Evolutionary conservation across 192 early-diverging fungal species (phyloP).

Genomic region (Thamnidium elegans): DNA sequence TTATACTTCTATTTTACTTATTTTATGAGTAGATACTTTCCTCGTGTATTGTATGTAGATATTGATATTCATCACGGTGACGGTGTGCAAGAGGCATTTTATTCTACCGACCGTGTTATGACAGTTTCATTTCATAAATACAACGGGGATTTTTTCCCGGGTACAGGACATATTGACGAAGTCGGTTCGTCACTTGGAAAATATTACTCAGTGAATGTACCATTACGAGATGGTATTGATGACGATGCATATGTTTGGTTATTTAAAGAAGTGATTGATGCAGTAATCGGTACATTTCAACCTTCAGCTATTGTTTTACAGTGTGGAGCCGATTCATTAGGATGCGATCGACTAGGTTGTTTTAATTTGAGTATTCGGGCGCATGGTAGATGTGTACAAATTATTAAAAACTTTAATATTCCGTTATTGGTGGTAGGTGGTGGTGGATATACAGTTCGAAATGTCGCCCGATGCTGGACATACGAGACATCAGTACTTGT

Average conservation of each 20-base stretch:
- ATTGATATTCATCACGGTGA: slow-evolving; percentile 98
- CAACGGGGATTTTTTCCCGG: slow-evolving; percentile 90
- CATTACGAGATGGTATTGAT: slow-evolving; percentile 82
- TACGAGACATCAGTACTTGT: slow-evolving; percentile 88
- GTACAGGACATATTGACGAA: slow-evolving; percentile 78
- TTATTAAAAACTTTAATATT: slow-evolving; percentile 76
- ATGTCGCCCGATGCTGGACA: slow-evolving; percentile 93
- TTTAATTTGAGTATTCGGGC: slow-evolving; percentile 62
- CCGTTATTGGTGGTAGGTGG: slow-evolving; percentile 82
- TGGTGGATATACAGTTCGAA: slow-evolving; percentile 89
- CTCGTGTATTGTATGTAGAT: slow-evolving; percentile 92
- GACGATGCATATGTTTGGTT: slow-evolving; percentile 80
- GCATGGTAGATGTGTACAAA: slow-evolving; percentile 75
- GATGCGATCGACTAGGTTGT: slow-evolving; percentile 52
- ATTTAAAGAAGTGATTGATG: slow-evolving; percentile 70
- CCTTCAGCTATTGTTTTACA: slow-evolving; percentile 89
- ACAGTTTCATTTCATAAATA: slow-evolving; percentile 97
- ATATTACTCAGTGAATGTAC: slow-evolving; percentile 87
- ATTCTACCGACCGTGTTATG: slow-evolving; percentile 87
- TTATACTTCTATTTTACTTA: background rate
- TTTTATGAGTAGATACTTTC: slow-evolving; percentile 51
- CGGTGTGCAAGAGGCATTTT: slow-evolving; percentile 97
- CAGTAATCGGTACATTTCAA: slow-evolving; percentile 67
- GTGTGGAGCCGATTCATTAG: slow-evolving; percentile 72
- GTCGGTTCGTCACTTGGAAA: slow-evolving; percentile 78